Percentiles rank a stretch among this genome's conserved stretches.
phyloP scores from a whole-genome alignment of 139 green algal genomes.

The Tetratostichococcus sp. region DNA sequence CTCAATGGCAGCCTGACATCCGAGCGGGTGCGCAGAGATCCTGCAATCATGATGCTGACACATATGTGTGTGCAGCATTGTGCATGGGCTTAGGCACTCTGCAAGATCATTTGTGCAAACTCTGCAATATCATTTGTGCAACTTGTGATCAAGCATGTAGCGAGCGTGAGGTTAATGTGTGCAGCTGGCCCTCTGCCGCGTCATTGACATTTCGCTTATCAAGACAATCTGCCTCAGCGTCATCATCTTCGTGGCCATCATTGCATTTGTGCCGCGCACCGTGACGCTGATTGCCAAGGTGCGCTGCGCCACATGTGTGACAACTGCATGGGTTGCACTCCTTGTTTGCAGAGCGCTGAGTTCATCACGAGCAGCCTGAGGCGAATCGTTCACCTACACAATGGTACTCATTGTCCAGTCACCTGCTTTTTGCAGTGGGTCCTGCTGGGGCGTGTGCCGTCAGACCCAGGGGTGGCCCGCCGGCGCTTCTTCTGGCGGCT shows the following conservation, averaged over 20 bases:
- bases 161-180: background rate
- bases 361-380: too few relatives aligned
- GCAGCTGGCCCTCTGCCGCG: background rate
- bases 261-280: too few relatives aligned
- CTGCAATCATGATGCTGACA: too few relatives aligned
- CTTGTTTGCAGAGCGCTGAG: too few relatives aligned
- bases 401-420: too few relatives aligned
- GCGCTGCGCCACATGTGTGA: too few relatives aligned
- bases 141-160: background rate
- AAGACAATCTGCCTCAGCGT: background rate
- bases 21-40: background rate
- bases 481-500: background rate
- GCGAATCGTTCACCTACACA: too few relatives aligned
- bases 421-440: background rate
- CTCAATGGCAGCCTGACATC: background rate
- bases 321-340: too few relatives aligned
- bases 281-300: background rate
- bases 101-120: too few relatives aligned
- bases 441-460: background rate
- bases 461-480: background rate
- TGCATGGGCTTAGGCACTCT: too few relatives aligned
- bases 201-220: background rate
- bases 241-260: background rate
- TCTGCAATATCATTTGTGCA: too few relatives aligned
- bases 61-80: too few relatives aligned